Evolutionary conservation across 1,139 yeast species (phyloP).

Genomic region (Petasospora fabianii): DNA sequence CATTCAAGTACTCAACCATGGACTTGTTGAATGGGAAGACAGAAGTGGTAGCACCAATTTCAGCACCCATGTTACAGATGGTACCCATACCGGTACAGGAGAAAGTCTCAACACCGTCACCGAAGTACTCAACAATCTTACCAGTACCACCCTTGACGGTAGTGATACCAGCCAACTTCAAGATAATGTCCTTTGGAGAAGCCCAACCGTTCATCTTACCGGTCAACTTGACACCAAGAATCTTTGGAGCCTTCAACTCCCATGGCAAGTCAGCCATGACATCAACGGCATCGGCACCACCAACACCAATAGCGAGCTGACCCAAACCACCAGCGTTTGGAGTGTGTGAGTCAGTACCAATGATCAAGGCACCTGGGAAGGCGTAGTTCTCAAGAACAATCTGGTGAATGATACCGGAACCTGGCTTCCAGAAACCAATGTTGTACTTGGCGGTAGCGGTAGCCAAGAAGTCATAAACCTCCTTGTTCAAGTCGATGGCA

Average conservation of each 20-base stretch:
- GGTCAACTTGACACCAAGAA: conserved; percentile 93
- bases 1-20: conserved; percentile 83
- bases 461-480: conserved; percentile 88
- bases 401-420: conserved; percentile 98
- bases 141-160: conserved; percentile 99
- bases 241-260: conserved; percentile 99
- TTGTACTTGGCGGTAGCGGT: conserved; percentile 91
- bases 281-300: conserved; percentile 99
- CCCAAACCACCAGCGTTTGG: conserved; percentile 99
- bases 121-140: conserved; percentile 94
- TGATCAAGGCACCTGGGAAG: conserved; percentile 94
- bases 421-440: conserved; percentile 98
- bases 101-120: conserved; percentile 93
- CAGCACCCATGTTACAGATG: conserved; percentile 99
- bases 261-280: conserved; percentile 93
- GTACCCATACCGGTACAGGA: conserved; percentile 99
- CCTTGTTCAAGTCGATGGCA: conserved; percentile 82
- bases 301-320: conserved; percentile 98
- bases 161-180: conserved; percentile 92
- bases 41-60: conserved; percentile 98
- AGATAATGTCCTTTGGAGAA: conserved; percentile 96
- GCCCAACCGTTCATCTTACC: conserved; percentile 98
- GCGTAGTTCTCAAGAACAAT: conserved; percentile 96
- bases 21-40: conserved; percentile 97
- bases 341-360: conserved; percentile 98